phyloP scores from a whole-genome alignment of 495 filamentous ascomycete genomes.

The Penicillium silybi region DNA sequence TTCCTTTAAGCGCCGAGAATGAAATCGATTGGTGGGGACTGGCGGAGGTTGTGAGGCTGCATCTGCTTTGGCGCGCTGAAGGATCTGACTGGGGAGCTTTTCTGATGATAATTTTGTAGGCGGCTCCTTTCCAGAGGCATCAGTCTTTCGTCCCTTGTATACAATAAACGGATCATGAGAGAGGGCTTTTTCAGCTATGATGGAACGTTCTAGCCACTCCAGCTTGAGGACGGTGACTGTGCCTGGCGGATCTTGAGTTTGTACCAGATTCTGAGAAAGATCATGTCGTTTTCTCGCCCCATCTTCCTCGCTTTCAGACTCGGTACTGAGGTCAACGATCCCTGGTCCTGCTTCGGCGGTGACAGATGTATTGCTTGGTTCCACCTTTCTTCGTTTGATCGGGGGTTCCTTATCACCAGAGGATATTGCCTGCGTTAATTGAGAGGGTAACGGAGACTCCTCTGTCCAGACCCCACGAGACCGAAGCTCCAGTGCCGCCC shows the following conservation, averaged over 20 bases:
- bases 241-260: slow-evolving; percentile 10
- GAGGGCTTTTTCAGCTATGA: slow-evolving; percentile 49
- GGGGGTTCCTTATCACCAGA: slow-evolving; percentile 8
- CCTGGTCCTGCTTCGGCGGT: slow-evolving; percentile 2
- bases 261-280: slow-evolving; percentile 5
- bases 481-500: slow-evolving; percentile 75
- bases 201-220: slow-evolving; percentile 67
- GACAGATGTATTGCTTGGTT: background rate
- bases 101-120: slow-evolving; percentile 2
- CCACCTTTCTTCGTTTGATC: slow-evolving; percentile 22
- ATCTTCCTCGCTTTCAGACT: slow-evolving; percentile 31
- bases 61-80: slow-evolving; percentile 53
- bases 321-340: slow-evolving; percentile 27
- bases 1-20: slow-evolving; percentile 14
- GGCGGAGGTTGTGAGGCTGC: slow-evolving; percentile 23
- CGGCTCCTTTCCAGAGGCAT: slow-evolving; percentile 5
- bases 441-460: slow-evolving; percentile 26
- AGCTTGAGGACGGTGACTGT: slow-evolving; percentile 67
- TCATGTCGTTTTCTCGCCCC: slow-evolving; percentile 7
- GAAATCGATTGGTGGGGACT: slow-evolving; percentile 1
- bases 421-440: background rate
- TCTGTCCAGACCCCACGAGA: slow-evolving; percentile 60
- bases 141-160: slow-evolving; percentile 51
- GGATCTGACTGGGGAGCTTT: slow-evolving; percentile 29
- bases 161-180: slow-evolving; percentile 60